Conservation (phyloP, 2,329 filamentous ascomycete genomes). For the Paramyrothecium sp. region DNA sequence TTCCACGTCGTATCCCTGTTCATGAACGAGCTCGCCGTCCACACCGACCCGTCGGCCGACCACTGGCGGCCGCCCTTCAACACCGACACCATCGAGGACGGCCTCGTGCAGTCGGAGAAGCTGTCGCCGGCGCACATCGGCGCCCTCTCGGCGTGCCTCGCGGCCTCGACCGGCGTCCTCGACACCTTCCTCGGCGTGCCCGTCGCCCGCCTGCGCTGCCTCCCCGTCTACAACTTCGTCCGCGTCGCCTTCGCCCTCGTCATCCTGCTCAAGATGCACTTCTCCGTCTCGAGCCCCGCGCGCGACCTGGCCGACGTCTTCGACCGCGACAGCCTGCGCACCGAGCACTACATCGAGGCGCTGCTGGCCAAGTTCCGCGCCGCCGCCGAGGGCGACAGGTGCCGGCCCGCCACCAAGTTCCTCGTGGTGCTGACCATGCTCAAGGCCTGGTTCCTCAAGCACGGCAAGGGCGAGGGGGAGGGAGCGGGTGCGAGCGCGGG, state of each 20-base stretch:
- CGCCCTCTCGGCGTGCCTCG: constrained; percentile 65
- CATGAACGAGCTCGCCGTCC: constrained; percentile 74
- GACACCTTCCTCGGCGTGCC: constrained; percentile 64
- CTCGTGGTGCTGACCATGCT: constrained; percentile 69
- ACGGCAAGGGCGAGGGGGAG: constrained; percentile 27
- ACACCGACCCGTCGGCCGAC: constrained; percentile 59
- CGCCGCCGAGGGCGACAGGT: constrained; percentile 62
- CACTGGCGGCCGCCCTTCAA: constrained; percentile 48
- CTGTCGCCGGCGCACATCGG: constrained; percentile 57
- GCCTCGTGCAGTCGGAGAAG: constrained; percentile 37
- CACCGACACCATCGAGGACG: constrained; percentile 41
- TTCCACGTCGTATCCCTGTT: constrained; percentile 68
- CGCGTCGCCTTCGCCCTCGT: constrained; percentile 71
- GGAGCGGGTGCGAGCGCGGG: constrained; percentile 8
- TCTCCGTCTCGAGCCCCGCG: constrained; percentile 61
- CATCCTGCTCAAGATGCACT: constrained; percentile 72
- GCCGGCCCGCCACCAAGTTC: constrained; percentile 67
- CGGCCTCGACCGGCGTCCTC: constrained; percentile 65
- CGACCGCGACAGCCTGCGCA: constrained; percentile 64
- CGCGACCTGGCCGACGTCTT: constrained; percentile 71
- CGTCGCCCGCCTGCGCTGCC: constrained; percentile 54
- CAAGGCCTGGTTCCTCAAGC: constrained; percentile 64
- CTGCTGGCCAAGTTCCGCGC: constrained; percentile 67
- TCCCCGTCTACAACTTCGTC: constrained; percentile 71
- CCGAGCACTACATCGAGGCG: constrained; percentile 65